Percentiles rank a stretch among this genome's conserved stretches.
These are phyloP conservation scores for Alternaria brassicae DNA, from an alignment of 2,329 filamentous ascomycete genomes.

Conservation along the genomic window DNA sequence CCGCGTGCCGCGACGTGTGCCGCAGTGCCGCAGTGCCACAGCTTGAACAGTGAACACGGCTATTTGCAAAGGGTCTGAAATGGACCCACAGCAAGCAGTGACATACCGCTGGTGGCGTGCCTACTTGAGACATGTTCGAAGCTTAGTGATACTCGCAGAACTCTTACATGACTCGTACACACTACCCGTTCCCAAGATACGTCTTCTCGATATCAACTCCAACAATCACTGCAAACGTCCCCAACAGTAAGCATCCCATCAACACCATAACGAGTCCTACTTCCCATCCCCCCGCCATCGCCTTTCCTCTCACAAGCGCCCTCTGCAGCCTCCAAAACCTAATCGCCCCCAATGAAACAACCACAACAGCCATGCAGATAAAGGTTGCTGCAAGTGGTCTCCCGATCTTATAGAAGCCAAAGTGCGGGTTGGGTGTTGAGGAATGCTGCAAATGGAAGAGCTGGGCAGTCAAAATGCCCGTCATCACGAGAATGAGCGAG, in stretches of 20 bases:
- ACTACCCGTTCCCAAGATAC: slow-evolving; percentile 1
- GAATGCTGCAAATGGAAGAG: slow-evolving; percentile 68
- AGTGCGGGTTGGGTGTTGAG: slow-evolving; percentile 51
- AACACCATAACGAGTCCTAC: slow-evolving; percentile 58
- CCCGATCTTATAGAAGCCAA: slow-evolving; percentile 68
- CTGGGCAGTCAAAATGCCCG: slow-evolving; percentile 71
- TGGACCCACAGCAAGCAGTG: not conserved
- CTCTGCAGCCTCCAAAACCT: slow-evolving; percentile 69
- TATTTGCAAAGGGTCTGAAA: not conserved
- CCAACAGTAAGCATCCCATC: slow-evolving; percentile 45
- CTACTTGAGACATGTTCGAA: not conserved
- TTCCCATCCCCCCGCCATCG: slow-evolving; percentile 67
- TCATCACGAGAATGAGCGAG: slow-evolving; percentile 71
- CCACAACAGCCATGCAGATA: slow-evolving; percentile 57
- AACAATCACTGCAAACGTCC: slow-evolving; percentile 27
- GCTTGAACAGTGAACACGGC: not conserved
- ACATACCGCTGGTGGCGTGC: not conserved
- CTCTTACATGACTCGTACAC: not conserved
- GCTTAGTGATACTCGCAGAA: not conserved
- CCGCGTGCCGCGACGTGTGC: not conserved
- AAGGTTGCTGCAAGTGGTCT: slow-evolving; percentile 64
- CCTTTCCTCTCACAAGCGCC: slow-evolving; percentile 64
- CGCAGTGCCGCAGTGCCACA: not conserved
- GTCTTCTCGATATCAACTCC: slow-evolving; percentile 28
- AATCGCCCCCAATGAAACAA: slow-evolving; percentile 62